A percentile compares a stretch with the other conserved stretches of the same genome.
phyloP scores from a whole-genome alignment of 345 rosid species.

The Trapa incisa region DNA sequence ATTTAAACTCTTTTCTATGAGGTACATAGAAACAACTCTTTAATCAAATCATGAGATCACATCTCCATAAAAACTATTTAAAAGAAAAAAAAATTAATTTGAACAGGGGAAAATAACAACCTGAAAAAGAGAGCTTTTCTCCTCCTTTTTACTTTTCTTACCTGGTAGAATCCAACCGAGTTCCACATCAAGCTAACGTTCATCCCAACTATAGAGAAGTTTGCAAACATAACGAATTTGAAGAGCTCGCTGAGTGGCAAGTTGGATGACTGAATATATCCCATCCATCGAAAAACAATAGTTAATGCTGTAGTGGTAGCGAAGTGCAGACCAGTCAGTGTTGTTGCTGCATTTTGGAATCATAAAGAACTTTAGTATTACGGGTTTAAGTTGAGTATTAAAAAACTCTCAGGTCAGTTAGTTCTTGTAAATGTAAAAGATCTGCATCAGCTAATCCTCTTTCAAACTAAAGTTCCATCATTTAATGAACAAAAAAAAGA shows the following conservation, averaged over 20 bases:
- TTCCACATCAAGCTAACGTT: constrained; percentile 99
- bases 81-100: background rate
- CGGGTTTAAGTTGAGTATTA: background rate
- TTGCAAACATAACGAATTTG: constrained; percentile 82
- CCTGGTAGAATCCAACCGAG: constrained; percentile 99
- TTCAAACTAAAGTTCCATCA: background rate
- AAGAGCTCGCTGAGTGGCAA: constrained; percentile 66
- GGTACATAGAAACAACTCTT: background rate
- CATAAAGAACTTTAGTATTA: background rate
- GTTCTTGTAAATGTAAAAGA: background rate
- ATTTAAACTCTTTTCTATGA: background rate
- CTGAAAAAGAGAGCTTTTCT: background rate
- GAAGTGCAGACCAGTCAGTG: constrained; percentile 95
- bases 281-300: constrained; percentile 59
- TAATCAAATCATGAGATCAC: background rate
- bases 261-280: constrained; percentile 73
- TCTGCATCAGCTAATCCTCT: background rate
- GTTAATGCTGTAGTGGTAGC: constrained; percentile 85
- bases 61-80: background rate
- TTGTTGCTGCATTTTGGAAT: constrained; percentile 58
- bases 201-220: constrained; percentile 98
- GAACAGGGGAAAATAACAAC: background rate
- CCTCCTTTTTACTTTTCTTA: constrained; percentile 7
- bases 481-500: background rate
- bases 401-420: background rate